Evolutionary conservation across 2,329 filamentous ascomycete species (phyloP).

Genomic region (Scortechinia acanthostroma): DNA sequence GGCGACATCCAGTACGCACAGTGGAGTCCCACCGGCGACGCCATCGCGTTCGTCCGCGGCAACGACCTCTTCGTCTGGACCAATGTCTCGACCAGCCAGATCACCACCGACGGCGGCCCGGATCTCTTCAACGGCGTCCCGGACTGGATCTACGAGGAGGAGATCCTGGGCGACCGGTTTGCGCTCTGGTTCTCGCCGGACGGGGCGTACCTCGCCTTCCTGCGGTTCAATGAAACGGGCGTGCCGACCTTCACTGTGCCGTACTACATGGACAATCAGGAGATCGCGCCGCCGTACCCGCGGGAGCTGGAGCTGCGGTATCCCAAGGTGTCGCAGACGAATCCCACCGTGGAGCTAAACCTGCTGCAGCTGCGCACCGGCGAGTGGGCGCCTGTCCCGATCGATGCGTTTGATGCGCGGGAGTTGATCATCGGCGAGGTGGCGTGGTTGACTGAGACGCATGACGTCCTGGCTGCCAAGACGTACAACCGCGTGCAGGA

Average conservation of each 20-base stretch:
- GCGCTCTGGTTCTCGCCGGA: conserved; percentile 95
- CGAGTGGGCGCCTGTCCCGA: too few relatives aligned
- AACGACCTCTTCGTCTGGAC: conserved; percentile 77
- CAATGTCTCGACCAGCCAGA: conserved; percentile 39
- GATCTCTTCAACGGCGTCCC: conserved; percentile 93
- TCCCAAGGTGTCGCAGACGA: conserved; percentile 88
- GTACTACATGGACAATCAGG: conserved; percentile 85
- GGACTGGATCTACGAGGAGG: conserved; percentile 91
- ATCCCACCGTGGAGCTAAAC: conserved; percentile 78
- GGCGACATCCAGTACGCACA: conserved; percentile 73
- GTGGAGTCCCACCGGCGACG: conserved; percentile 83
- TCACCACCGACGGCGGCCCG: conserved; percentile 79
- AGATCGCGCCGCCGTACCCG: conserved; percentile 87
- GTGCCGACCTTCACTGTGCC: conserved; percentile 90
- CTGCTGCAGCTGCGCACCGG: too few relatives aligned
- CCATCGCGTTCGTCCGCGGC: conserved; percentile 78
- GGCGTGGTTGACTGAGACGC: too few relatives aligned
- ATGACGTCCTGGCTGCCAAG: conserved; percentile 70
- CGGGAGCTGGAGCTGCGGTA: conserved; percentile 92
- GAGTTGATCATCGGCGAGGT: too few relatives aligned
- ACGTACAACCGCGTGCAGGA: conserved; percentile 94
- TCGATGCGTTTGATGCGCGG: too few relatives aligned
- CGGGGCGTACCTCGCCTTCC: conserved; percentile 81
- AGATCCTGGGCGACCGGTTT: conserved; percentile 72
- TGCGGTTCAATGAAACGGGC: conserved; percentile 85